phyloP scores from a whole-genome alignment of 768 basidiomycete genomes.

The Mycena rosella region DNA sequence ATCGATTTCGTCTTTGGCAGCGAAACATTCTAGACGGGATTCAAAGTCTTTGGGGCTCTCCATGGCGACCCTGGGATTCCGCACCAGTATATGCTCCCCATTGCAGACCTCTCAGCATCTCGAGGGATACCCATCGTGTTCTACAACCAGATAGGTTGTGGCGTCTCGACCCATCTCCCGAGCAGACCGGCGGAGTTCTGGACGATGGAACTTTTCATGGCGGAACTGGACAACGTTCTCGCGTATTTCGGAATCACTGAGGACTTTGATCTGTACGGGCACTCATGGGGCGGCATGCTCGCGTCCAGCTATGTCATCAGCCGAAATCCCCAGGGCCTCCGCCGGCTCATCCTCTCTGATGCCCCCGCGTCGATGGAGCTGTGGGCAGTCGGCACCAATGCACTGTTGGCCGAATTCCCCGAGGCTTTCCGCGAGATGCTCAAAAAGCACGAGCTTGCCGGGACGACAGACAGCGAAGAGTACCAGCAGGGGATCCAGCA shows the following conservation, averaged over 20 bases:
- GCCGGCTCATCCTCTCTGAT: conserved; percentile 48
- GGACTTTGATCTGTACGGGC: conserved; percentile 60
- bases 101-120: conserved; percentile 30
- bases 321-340: conserved; percentile 36
- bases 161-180: conserved; percentile 60
- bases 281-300: conserved; percentile 66
- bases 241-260: conserved; percentile 53
- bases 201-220: conserved; percentile 59
- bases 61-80: conserved; percentile 61
- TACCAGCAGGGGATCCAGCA: conserved; percentile 45
- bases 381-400: conserved; percentile 42
- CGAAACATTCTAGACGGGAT: conserved; percentile 55
- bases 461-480: conserved; percentile 43
- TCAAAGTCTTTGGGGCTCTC: conserved; percentile 49
- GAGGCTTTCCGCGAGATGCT: conserved; percentile 43
- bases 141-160: conserved; percentile 67
- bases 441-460: conserved; percentile 46
- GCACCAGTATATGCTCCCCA: conserved; percentile 32
- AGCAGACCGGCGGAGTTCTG: conserved; percentile 62
- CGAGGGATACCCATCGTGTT: conserved; percentile 57
- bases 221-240: conserved; percentile 61
- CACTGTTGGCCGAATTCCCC: conserved; percentile 43
- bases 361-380: conserved; percentile 47
- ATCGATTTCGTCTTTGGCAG: conserved; percentile 37
- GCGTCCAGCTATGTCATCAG: conserved; percentile 41